phyloP scores from a whole-genome alignment of 169 alveolate species.

The Theileria parva region DNA sequence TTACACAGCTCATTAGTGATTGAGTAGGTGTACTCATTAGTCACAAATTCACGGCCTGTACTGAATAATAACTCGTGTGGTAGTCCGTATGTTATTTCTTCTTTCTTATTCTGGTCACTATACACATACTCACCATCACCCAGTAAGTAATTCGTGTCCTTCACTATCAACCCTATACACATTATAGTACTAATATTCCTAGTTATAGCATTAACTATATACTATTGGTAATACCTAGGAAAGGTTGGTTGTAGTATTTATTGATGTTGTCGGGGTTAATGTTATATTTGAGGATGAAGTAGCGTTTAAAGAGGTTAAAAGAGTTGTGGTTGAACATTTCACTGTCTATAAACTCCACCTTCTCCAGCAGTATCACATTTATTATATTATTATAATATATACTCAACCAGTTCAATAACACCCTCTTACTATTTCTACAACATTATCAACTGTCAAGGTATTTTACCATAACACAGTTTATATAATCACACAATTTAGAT shows the following conservation, averaged over 20 bases:
- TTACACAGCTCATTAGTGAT: conserved; percentile 22
- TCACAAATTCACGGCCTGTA: neutral
- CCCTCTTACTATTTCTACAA: conserved; percentile 47
- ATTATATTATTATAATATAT: conserved; percentile 35
- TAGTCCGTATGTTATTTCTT: neutral
- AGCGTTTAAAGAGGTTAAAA: conserved; percentile 42
- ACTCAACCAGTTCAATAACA: conserved; percentile 48
- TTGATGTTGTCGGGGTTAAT: conserved; percentile 48
- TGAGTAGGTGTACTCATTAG: neutral
- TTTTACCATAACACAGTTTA: too few species aligned
- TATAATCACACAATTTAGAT: neutral
- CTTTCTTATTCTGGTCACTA: neutral
- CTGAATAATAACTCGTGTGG: neutral
- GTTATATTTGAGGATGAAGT: conserved; percentile 51
- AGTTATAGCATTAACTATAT: conserved; percentile 2
- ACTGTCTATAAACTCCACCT: conserved; percentile 64
- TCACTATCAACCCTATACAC: neutral
- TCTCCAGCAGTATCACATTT: conserved; percentile 47
- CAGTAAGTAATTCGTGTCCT: neutral
- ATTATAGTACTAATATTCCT: conserved; percentile 7
- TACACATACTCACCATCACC: neutral
- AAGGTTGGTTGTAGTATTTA: conserved; percentile 40
- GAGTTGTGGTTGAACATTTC: conserved; percentile 49
- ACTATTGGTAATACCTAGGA: conserved; percentile 31
- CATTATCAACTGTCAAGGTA: neutral